Percentiles rank a stretch among this genome's conserved stretches.
Evolutionary conservation across 1,284 basidiomycete species (phyloP).

Genomic region (Trametes sp.): DNA sequence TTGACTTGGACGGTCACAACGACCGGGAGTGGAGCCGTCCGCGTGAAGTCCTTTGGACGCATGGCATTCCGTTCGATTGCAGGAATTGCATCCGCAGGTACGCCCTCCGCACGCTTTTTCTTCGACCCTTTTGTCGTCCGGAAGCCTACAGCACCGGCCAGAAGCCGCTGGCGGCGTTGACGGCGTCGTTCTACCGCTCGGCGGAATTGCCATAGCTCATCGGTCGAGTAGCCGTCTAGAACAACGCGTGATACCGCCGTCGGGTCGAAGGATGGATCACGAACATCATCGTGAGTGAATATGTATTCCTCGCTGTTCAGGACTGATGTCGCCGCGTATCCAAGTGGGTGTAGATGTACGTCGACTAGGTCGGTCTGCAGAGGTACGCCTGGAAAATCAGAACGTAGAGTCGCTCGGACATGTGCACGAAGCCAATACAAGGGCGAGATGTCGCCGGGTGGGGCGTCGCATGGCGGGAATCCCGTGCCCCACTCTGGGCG

Average conservation of each 20-base stretch:
- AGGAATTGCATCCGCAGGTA: neutral
- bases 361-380: neutral
- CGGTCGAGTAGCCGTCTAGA: neutral
- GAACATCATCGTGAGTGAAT: slow-evolving; percentile 2
- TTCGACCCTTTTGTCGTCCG: neutral
- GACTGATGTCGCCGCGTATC: neutral
- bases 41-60: slow-evolving; percentile 1
- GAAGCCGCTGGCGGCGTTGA: neutral
- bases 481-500: neutral
- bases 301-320: neutral
- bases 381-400: neutral
- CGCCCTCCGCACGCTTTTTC: neutral
- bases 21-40: slow-evolving; percentile 10
- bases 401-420: neutral
- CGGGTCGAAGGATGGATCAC: neutral
- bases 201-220: neutral
- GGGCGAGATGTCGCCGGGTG: neutral
- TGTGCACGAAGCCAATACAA: slow-evolving; percentile 11
- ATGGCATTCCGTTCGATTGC: slow-evolving; percentile 6
- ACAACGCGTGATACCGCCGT: neutral
- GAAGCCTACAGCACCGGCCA: neutral
- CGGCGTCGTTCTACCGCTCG: too few species aligned
- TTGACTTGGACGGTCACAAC: slow-evolving; percentile 43
- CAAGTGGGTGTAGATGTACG: neutral
- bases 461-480: neutral